Evolutionary conservation across 192 early-diverging fungal species (phyloP).

Genomic region (Radiomyces spectabilis): DNA sequence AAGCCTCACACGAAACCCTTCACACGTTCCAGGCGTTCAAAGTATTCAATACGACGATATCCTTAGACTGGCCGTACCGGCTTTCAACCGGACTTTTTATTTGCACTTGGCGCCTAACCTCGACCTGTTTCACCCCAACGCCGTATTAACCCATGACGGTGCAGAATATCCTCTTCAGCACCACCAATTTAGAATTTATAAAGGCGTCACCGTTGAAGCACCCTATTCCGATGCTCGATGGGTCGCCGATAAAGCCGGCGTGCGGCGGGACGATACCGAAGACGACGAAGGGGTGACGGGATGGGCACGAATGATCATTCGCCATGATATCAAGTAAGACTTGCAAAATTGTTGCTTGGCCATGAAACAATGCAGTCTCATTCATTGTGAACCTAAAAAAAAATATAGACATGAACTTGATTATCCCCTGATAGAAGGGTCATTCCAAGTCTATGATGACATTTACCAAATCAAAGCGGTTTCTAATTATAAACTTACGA

Average conservation of each 20-base stretch:
- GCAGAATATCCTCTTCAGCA: slow-evolving; percentile 16
- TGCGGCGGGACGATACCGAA: slow-evolving; percentile 24
- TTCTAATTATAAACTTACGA: slow-evolving; percentile 43
- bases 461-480: slow-evolving; percentile 52
- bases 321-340: slow-evolving; percentile 32
- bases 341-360: too few relatives aligned
- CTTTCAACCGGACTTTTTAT: slow-evolving; percentile 59
- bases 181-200: slow-evolving; percentile 39
- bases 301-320: slow-evolving; percentile 46
- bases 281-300: slow-evolving; percentile 39
- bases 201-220: slow-evolving; percentile 36
- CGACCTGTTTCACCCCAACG: slow-evolving; percentile 66
- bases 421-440: slow-evolving; percentile 48
- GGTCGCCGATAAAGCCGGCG: slow-evolving; percentile 15
- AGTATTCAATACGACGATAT: slow-evolving; percentile 18
- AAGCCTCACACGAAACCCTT: slow-evolving; percentile 3
- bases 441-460: slow-evolving; percentile 43
- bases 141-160: slow-evolving; percentile 25
- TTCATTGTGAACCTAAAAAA: not conserved
- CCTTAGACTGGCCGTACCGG: slow-evolving; percentile 17
- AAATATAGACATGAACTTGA: slow-evolving; percentile 4
- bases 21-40: slow-evolving; percentile 4
- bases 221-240: slow-evolving; percentile 10
- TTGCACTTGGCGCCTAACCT: slow-evolving; percentile 65
- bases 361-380: slow-evolving; percentile 1